Evolutionary conservation across 306 rosid species (phyloP), one percentile per base, ranked within the genome.

Genomic region (Astragalus glycyphyllos): DNA sequence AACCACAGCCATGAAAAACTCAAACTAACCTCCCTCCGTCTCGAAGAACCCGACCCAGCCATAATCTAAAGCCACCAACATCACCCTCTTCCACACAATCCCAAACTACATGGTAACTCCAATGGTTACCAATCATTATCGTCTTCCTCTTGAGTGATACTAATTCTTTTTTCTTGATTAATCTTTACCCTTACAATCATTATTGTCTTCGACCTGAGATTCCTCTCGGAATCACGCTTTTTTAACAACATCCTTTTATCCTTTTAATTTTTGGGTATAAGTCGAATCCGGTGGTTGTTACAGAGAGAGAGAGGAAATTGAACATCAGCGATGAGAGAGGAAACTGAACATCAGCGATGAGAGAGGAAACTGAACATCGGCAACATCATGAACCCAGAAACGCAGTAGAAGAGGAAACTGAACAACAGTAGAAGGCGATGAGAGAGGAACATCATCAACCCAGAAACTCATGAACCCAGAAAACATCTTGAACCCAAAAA

Each of bases 161-260:
- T 7, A 88, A 90, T 46, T 93, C 98, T 3, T 85, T 96, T 1
- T 87, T 93, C 97, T 72, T 93, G 82, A 69, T 93, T 81, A 85
- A 83, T 26, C 55, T 93, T 55, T 88, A 88, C 75, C 98, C 98
- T 2, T 93, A 93, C 94, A 86, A 90, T 6, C 68, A 88, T 59
- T 93, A 85, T 86, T 72, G 87, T 16, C 41, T 80, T 64, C 65
- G 77, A 9, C 17, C 82, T 8, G 96, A 86, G 75, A 93, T 93
- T 4, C 96, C 97, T 0, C 74, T 90, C 12, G 94, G 88, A 0
- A 78, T 81, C 14, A 90, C 98, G 15, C 85, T 93, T 16, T 93
- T 93, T 32, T 90, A 88, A 53, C 85, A 87, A 7, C 78, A 80
- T 31, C 77, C 91, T 1, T 93, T 90, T 78, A 86, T n/a, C n/a